phyloP scores from a whole-genome alignment of 176 grass and related monocot genomes.

The Phoenix roebelenii region DNA sequence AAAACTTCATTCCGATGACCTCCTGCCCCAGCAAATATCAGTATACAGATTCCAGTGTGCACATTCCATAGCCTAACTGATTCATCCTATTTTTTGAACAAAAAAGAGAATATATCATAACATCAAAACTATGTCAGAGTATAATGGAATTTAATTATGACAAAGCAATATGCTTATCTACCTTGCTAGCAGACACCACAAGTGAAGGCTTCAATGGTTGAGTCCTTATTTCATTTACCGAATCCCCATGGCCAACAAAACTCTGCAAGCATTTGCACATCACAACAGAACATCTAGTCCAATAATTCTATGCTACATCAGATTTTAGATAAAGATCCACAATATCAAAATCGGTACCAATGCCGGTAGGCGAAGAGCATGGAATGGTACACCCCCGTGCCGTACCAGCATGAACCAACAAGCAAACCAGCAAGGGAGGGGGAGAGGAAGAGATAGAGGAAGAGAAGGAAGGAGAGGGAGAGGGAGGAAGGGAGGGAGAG shows the following conservation, averaged over 20 bases:
- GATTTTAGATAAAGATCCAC: too few relatives aligned
- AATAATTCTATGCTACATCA: too few relatives aligned
- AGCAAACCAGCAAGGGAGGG: too few relatives aligned
- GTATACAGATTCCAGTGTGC: constrained; percentile 89
- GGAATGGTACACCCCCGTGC: too few relatives aligned
- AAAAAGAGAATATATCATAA: constrained; percentile 2
- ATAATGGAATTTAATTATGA: too few relatives aligned
- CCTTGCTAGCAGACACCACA: constrained; percentile 96
- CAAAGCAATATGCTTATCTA: constrained; percentile 11
- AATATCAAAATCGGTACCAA: too few relatives aligned
- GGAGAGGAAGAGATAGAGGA: too few relatives aligned
- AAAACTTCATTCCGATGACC: constrained; percentile 94
- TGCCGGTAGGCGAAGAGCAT: too few relatives aligned
- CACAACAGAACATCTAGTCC: constrained; percentile 9
- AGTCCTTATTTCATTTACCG: constrained; percentile 80
- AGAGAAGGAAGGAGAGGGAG: too few relatives aligned
- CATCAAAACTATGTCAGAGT: not conserved
- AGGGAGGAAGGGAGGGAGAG: too few relatives aligned
- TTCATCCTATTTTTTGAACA: constrained; percentile 54
- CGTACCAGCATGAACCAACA: too few relatives aligned
- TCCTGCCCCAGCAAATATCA: constrained; percentile 84
- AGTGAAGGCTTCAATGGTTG: constrained; percentile 74
- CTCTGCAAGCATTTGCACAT: constrained; percentile 33
- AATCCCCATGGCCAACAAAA: constrained; percentile 72
- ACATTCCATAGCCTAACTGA: constrained; percentile 97